Conservation (phyloP, 2,329 filamentous ascomycete genomes). For the Proliferodiscus dingleyae region DNA sequence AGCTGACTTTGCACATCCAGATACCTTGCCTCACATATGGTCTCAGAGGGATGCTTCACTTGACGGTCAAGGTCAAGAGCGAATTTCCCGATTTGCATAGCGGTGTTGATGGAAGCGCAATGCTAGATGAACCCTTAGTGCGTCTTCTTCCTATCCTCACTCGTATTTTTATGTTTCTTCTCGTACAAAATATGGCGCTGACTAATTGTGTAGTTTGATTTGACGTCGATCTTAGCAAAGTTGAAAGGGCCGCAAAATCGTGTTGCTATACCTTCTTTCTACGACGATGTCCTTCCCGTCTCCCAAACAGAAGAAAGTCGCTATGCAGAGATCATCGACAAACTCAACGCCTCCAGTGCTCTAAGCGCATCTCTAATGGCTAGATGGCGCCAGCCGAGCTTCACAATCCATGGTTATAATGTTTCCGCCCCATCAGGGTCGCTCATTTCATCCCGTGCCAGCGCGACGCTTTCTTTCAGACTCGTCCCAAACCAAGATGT, state of each 20-base stretch:
- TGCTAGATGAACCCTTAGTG: slow-evolving; percentile 77
- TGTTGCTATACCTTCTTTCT: slow-evolving; percentile 83
- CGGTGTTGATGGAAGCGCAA: slow-evolving; percentile 89
- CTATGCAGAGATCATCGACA: slow-evolving; percentile 78
- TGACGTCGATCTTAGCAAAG: slow-evolving; percentile 76
- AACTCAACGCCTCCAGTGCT: slow-evolving; percentile 68
- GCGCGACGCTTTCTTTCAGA: slow-evolving; percentile 81
- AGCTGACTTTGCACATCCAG: slow-evolving; percentile 60
- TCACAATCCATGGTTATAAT: slow-evolving; percentile 90
- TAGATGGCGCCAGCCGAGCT: slow-evolving; percentile 88
- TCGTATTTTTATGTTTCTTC: no score
- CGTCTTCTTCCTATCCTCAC: no score
- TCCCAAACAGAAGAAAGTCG: slow-evolving; percentile 71
- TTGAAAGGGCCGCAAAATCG: slow-evolving; percentile 77
- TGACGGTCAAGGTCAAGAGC: slow-evolving; percentile 82
- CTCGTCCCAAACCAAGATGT: slow-evolving; percentile 92
- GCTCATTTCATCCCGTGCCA: slow-evolving; percentile 84
- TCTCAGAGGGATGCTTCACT: slow-evolving; percentile 87
- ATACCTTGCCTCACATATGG: slow-evolving; percentile 95
- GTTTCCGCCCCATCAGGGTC: slow-evolving; percentile 89
- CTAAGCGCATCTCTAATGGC: slow-evolving; percentile 85
- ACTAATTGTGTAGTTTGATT: slow-evolving; percentile 56
- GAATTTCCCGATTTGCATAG: slow-evolving; percentile 86
- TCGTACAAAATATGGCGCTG: no score
- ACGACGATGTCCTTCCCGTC: slow-evolving; percentile 74